Base-by-base conservation (phyloP, 2,329 filamentous ascomycete species). In the Colletotrichum lini region DNA sequence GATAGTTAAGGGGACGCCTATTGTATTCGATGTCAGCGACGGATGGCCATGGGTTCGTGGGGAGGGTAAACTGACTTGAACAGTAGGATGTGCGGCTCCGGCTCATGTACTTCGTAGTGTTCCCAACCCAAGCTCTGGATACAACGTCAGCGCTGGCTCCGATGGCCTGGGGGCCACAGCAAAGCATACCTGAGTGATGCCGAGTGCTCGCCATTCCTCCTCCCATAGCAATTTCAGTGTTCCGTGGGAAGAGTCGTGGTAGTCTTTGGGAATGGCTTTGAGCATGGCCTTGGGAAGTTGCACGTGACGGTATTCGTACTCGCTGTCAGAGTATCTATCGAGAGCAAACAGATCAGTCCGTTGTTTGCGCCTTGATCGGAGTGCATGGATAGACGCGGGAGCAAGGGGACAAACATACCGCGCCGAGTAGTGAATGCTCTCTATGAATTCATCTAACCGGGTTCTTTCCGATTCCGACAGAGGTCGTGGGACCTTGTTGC, bases 61-160 rank as follows among this genome's bases (percentile, higher is more conserved):
- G 42, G 23, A 18, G 38, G n/a, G 42, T 23, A 50, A 49, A 87
- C 93, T 82, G 85, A 98, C 96, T 99, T 99, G 90, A 99, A 99
- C 42, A 99, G 90, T 66, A 99, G 89, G 79, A 99, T 99, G 82
- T 99, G 96, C 75, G 96, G 96, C 85, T 99, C 96, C 53, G 96
- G 96, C 83, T 98, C 96, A 82, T 99, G 96, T 65, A 99, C 96
- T 83, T 99, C 96, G 81, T 99, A 99, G 83, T 99, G 96, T 82
- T 98, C 96, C 96, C 96, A 99, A 69, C 96, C 96, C 78, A 99
- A 87, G 86, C 96, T 98, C 95, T 98, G 80, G 60, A 54, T 21
- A 18, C 30, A 26, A 49, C 38, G 47, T 74, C 44, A 74, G 72
- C 42, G n/a, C 15, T 40, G 35, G 49, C 13, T 52, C 12, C 8